Percentiles rank a stretch among this genome's conserved stretches.
Evolutionary conservation across 495 filamentous ascomycete species (phyloP).

Genomic region (Antarctomyces pellizariae): DNA sequence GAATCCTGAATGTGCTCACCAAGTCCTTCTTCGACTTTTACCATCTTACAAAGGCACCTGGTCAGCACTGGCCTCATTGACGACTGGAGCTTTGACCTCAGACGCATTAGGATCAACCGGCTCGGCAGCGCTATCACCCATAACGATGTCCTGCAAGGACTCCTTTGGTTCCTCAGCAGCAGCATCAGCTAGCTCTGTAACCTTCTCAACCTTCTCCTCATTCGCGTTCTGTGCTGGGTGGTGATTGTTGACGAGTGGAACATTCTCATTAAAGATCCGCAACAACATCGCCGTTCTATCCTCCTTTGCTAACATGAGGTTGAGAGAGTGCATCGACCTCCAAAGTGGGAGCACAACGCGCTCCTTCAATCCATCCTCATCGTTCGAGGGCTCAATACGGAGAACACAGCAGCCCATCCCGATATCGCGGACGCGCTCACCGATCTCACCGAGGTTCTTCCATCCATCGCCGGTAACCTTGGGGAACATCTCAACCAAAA

Average conservation of each 20-base stretch:
- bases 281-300: slow-evolving; percentile 82
- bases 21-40: too few species aligned
- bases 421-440: slow-evolving; percentile 53
- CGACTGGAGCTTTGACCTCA: too few species aligned
- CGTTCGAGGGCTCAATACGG: slow-evolving; percentile 44
- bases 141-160: slow-evolving; percentile 3
- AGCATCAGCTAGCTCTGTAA: slow-evolving; percentile 9
- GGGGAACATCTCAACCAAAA: slow-evolving; percentile 90
- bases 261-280: slow-evolving; percentile 67
- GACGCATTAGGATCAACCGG: too few species aligned
- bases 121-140: too few species aligned
- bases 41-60: too few species aligned
- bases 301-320: slow-evolving; percentile 94
- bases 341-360: slow-evolving; percentile 74
- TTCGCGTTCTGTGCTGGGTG: slow-evolving; percentile 17
- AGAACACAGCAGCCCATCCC: slow-evolving; percentile 84
- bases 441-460: slow-evolving; percentile 66
- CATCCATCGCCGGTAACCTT: slow-evolving; percentile 44
- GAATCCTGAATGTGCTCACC: too few species aligned
- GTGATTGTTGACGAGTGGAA: slow-evolving; percentile 36
- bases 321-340: slow-evolving; percentile 66
- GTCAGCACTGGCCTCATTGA: too few species aligned
- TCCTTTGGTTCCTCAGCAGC: slow-evolving; percentile 11
- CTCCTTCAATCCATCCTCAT: slow-evolving; percentile 51
- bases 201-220: slow-evolving; percentile 19